Conservation (phyloP, 2,329 filamentous ascomycete species). For the Xylariaceae sp. region DNA sequence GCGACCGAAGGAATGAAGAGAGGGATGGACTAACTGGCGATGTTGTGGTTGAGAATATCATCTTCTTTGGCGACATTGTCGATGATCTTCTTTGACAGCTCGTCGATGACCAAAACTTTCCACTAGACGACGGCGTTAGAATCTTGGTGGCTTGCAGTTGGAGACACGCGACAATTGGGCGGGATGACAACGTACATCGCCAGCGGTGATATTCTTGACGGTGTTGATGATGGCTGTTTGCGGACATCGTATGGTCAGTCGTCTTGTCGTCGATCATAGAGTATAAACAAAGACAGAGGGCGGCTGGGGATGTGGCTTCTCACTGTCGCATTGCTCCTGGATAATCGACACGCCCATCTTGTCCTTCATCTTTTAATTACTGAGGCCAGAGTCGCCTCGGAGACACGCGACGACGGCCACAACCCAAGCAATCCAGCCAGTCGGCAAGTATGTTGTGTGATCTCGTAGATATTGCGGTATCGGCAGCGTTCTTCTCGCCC, state of each 20-base stretch:
- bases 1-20: conserved; percentile 16
- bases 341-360: conserved; percentile 81
- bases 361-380: conserved; percentile 31
- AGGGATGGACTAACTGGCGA: conserved; percentile 66
- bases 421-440: conserved; percentile 7
- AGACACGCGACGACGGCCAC: conserved; percentile 7
- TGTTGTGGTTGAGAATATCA: conserved; percentile 93
- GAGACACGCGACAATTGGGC: background rate
- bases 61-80: conserved; percentile 91
- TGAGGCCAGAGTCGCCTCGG: conserved; percentile 17
- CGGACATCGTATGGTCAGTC: conserved; percentile 4
- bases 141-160: background rate
- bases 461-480: background rate
- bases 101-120: conserved; percentile 93
- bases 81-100: conserved; percentile 74
- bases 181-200: conserved; percentile 58
- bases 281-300: conserved; percentile 1
- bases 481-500: background rate
- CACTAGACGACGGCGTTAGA: conserved; percentile 54
- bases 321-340: conserved; percentile 75
- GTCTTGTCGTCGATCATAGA: background rate
- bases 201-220: conserved; percentile 71
- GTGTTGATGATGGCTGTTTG: conserved; percentile 62
- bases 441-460: background rate
- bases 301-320: conserved; percentile 27